Conservation (phyloP, 768 basidiomycete genomes). For the Mycena rebaudengoi region DNA sequence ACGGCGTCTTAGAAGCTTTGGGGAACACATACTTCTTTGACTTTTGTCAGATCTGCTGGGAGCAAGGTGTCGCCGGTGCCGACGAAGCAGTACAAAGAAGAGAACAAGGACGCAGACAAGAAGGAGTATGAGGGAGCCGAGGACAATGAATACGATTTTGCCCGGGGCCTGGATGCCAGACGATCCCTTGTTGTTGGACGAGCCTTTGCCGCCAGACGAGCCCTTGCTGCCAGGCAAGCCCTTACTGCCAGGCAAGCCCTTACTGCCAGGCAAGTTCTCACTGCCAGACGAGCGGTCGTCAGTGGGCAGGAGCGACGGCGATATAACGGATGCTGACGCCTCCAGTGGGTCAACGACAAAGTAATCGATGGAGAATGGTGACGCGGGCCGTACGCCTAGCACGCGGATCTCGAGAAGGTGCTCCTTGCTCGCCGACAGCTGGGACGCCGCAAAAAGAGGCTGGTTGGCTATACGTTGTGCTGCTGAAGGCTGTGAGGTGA, state of each 20-base stretch:
- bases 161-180: constrained; percentile 28
- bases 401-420: constrained; percentile 53
- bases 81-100: constrained; percentile 23
- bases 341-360: constrained; percentile 40
- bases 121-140: constrained; percentile 35
- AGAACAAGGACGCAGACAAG: constrained; percentile 17
- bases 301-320: background rate
- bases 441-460: constrained; percentile 48
- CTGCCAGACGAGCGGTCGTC: background rate
- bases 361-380: constrained; percentile 51
- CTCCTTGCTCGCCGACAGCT: constrained; percentile 34
- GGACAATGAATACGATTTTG: constrained; percentile 34
- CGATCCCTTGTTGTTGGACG: background rate
- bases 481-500: constrained; percentile 48
- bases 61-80: constrained; percentile 15
- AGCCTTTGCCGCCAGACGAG: background rate
- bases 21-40: constrained; percentile 4
- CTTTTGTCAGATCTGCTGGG: background rate
- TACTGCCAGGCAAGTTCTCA: background rate
- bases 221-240: background rate
- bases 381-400: constrained; percentile 31
- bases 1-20: background rate
- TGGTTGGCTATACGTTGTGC: constrained; percentile 44
- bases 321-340: background rate
- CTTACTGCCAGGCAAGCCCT: background rate